Evolutionary conservation across 2,329 filamentous ascomycete genomes (phyloP).

Genomic region (Rutstroemia sydowiana): DNA sequence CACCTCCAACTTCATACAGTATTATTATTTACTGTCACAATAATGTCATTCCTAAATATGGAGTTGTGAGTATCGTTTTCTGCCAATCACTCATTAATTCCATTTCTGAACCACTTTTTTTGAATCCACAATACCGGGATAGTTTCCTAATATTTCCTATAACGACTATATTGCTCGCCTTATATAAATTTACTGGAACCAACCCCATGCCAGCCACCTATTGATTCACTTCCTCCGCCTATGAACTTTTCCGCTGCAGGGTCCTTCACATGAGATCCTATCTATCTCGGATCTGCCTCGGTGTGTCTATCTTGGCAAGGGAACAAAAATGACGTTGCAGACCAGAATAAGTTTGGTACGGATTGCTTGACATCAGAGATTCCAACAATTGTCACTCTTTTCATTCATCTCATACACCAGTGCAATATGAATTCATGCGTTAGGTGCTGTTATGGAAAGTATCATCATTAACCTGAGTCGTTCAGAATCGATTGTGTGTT

Average conservation of each 20-base stretch:
- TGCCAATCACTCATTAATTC: conserved; percentile 2
- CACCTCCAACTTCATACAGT: too few relatives aligned
- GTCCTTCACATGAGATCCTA: conserved; percentile 1
- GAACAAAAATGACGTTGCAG: conserved; percentile 1
- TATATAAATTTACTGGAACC: not conserved
- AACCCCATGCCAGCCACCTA: conserved; percentile 4
- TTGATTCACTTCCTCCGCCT: conserved; percentile 1
- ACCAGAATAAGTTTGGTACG: not conserved
- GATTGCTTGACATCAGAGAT: too few relatives aligned
- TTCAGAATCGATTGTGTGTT: not conserved
- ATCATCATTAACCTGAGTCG: too few relatives aligned
- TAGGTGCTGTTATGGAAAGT: not conserved
- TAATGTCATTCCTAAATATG: not conserved
- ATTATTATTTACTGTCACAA: not conserved
- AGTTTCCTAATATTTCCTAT: not conserved
- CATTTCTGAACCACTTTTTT: not conserved
- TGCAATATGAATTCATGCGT: not conserved
- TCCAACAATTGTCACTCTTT: too few relatives aligned
- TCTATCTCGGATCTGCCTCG: conserved; percentile 8
- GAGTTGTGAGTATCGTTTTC: not conserved
- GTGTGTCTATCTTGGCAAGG: conserved; percentile 1
- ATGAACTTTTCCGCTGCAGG: conserved; percentile 9
- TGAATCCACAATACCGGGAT: not conserved
- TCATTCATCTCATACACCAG: too few relatives aligned
- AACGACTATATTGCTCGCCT: not conserved